phyloP scores from a whole-genome alignment of 2,329 filamentous ascomycete species.

The Ambrosiella beaveri region DNA sequence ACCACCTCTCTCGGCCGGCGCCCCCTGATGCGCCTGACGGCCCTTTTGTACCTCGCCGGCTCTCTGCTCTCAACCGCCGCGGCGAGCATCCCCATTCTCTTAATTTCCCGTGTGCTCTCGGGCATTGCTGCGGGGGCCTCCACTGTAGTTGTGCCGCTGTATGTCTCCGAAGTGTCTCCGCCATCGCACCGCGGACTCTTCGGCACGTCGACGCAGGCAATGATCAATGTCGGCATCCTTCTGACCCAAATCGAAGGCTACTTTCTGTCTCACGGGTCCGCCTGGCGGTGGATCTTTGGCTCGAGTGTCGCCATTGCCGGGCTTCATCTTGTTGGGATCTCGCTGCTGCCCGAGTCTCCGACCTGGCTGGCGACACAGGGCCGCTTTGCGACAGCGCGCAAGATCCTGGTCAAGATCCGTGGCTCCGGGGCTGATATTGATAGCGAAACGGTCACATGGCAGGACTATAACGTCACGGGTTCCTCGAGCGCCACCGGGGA shows the following conservation, averaged over 20 bases:
- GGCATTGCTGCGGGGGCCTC: conserved; percentile 75
- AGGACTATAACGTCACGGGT: conserved; percentile 18
- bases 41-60: conserved; percentile 58
- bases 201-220: conserved; percentile 72
- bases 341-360: conserved; percentile 72
- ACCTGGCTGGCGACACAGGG: conserved; percentile 63
- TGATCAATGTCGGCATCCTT: conserved; percentile 82
- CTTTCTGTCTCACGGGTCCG: conserved; percentile 61
- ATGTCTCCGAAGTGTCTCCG: conserved; percentile 82
- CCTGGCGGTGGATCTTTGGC: conserved; percentile 73
- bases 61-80: conserved; percentile 61
- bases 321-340: conserved; percentile 50
- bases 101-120: conserved; percentile 58
- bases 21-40: conserved; percentile 58
- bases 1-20: conserved; percentile 62
- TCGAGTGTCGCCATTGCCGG: conserved; percentile 52
- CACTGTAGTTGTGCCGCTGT: conserved; percentile 85
- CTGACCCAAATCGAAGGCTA: conserved; percentile 69
- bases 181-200: conserved; percentile 61
- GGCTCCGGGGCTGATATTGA: conserved; percentile 52
- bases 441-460: conserved; percentile 51
- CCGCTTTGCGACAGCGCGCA: conserved; percentile 43
- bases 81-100: conserved; percentile 47
- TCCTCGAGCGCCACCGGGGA: conserved; percentile 34
- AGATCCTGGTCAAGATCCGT: conserved; percentile 56